phyloP scores from a whole-genome alignment of 257 asterid genomes.

The Voacanga thouarsii region DNA sequence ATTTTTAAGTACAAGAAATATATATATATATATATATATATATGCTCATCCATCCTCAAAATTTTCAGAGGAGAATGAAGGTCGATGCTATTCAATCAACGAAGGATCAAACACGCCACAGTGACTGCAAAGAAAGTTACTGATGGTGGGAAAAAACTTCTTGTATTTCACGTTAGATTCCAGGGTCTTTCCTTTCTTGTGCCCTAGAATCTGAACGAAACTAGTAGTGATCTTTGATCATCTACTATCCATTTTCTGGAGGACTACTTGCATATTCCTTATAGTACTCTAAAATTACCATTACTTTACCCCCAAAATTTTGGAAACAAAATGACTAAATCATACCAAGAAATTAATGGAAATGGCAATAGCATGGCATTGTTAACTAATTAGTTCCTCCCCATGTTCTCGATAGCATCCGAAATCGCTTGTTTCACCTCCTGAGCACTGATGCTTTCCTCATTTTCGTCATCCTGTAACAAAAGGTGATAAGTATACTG shows the following conservation, averaged over 20 bases:
- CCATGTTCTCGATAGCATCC: slow-evolving; percentile 78
- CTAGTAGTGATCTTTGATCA: slow-evolving; percentile 19
- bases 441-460: slow-evolving; percentile 47
- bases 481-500: not conserved
- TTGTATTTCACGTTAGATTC: not conserved
- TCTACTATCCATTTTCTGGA: not conserved
- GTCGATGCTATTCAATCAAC: not conserved
- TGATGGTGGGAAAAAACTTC: not conserved
- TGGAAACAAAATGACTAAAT: not conserved
- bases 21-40: no score
- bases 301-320: not conserved
- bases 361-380: slow-evolving; percentile 1
- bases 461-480: slow-evolving; percentile 60
- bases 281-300: not conserved
- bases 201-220: slow-evolving; percentile 6
- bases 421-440: slow-evolving; percentile 61
- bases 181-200: not conserved
- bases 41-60: no score
- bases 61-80: no score
- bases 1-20: no score
- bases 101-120: not conserved
- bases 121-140: not conserved
- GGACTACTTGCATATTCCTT: not conserved
- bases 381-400: slow-evolving; percentile 29
- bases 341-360: not conserved